These are phyloP conservation scores for Solanum stenotomum DNA, from an alignment of 257 asterid species.

Conservation along the genomic window DNA sequence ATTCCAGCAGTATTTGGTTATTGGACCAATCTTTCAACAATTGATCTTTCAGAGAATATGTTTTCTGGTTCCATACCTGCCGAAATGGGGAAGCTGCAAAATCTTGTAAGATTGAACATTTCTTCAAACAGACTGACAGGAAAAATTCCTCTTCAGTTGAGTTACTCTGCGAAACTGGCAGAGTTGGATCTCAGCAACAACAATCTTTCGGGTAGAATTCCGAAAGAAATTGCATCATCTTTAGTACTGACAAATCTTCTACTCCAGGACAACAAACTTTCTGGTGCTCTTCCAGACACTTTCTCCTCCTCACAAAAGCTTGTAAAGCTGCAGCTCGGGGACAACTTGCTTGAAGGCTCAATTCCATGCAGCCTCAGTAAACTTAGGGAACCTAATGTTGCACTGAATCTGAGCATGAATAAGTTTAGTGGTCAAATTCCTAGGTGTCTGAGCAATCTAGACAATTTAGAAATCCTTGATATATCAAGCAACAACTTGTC, in stretches of 20 bases:
- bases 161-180: slow-evolving; percentile 14
- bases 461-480: slow-evolving; percentile 28
- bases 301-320: slow-evolving; percentile 22
- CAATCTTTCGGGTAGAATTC: slow-evolving; percentile 24
- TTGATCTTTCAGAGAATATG: slow-evolving; percentile 32
- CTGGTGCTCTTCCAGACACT: slow-evolving; percentile 22
- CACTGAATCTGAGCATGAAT: slow-evolving; percentile 35
- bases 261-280: slow-evolving; percentile 29
- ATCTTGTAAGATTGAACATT: slow-evolving; percentile 20
- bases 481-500: slow-evolving; percentile 35
- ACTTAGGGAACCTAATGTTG: slow-evolving; percentile 6
- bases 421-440: slow-evolving; percentile 31
- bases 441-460: slow-evolving; percentile 15
- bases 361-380: slow-evolving; percentile 37
- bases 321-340: slow-evolving; percentile 33
- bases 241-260: slow-evolving; percentile 12
- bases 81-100: slow-evolving; percentile 25
- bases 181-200: slow-evolving; percentile 33
- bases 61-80: slow-evolving; percentile 37
- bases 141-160: slow-evolving; percentile 28
- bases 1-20: slow-evolving; percentile 26
- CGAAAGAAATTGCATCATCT: slow-evolving; percentile 24
- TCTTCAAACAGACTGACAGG: slow-evolving; percentile 39
- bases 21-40: slow-evolving; percentile 35
- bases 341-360: slow-evolving; percentile 31